Base-by-base conservation (phyloP, 2,329 filamentous ascomycete species). In the Colletotrichum shisoi region DNA sequence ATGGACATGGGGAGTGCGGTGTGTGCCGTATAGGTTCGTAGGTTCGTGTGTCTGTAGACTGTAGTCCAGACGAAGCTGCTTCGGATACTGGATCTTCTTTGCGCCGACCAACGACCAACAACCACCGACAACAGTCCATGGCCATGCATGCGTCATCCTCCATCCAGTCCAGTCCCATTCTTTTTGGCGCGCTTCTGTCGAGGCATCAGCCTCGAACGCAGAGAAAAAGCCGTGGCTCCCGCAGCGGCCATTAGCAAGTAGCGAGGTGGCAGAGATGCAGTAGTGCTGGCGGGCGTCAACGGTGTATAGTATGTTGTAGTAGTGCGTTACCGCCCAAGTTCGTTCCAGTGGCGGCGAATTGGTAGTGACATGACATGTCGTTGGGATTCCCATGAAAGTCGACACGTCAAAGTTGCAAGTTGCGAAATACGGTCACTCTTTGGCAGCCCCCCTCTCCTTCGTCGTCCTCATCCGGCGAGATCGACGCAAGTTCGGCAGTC, bases 401-500 rank as follows among this genome's bases (percentile, higher is more conserved):
- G 59, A 63, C 46, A 58, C 44, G 60, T 58, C 24, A 39, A 58
- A 27, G 52, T 40, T 40, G 37, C 54, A 57, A 37, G 27, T 34
- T 6, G 24, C 24, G 48, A 48, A 40, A 9, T 39, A 56, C 48
- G 40, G 24, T 49, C 53, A 53, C 52, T n/a, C 37, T 48, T 45
- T 52, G 46, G 49, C 37, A 49, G 21, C 45, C 19, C 6, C 45
- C 45, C 39, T 24, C 27, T 15, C 42, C 21, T 19, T 24, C 46
- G 62, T 51, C 51, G 42, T 21, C 57, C 66, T 40, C 21, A 57
- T 68, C 24, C 57, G 51, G 57, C 52, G 62, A 57, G 62, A 68
- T 67, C 57, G 56, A 62, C 62, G 51, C 56, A 31, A 52, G 40
- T 48, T 53, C 66, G 62, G 66, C 57, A 61, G 66, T 57, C 62